Base-by-base conservation (phyloP, 2,329 filamentous ascomycete species). In the Colletotrichum cordylinicola region DNA sequence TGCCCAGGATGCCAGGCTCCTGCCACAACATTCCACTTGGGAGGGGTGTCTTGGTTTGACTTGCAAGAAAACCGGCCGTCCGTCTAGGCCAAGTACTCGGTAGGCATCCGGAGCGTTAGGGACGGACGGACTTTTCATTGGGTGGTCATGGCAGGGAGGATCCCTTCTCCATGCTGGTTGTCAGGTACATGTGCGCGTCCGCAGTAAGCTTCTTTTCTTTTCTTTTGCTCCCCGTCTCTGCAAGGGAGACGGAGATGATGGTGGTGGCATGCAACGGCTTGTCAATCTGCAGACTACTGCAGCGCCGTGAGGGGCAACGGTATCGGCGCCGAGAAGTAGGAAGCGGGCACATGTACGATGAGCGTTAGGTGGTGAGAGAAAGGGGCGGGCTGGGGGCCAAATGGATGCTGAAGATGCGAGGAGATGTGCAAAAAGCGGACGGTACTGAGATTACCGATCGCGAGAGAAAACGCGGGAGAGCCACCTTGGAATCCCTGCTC, bases 271-370 rank as follows among this genome's bases (percentile, higher is more conserved):
- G 48, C 56, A 69, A 73, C 35, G 37, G 48, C 58, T 64, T 75
- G 64, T 65, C 74, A 55, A 65, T 35, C 27, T 73, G 64, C 65
- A 62, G 29, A 52, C 48, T 68, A 48, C 21, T 73, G 74, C 48
- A 65, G 64, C 35, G 58, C 13, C 58, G 24, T 15, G n/a, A 52
- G 48, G 27, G 24, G 29, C 43, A 21, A 21, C 6, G 21, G 67
- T 52, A 58, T 65, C 60, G 18, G n/a, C 67, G 27, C 48, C 33
- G 27, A 43, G 35, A 60, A 21, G 31, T 21, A 68, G 24, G 56
- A 60, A 37, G 21, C 27, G n/a, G 43, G 10, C 43, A 52, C 43
- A 52, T 52, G 43, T 21, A 52, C 43, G 43, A 52, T 52, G 43
- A 52, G 43, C 43, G n/a, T 52, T 52, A 4, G 43, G 43, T 52